Percentiles rank a stretch among this genome's conserved stretches.
These are phyloP conservation scores for Zymoseptoria tritici DNA, from an alignment of 2,329 filamentous ascomycete species.

Conservation along the genomic window DNA sequence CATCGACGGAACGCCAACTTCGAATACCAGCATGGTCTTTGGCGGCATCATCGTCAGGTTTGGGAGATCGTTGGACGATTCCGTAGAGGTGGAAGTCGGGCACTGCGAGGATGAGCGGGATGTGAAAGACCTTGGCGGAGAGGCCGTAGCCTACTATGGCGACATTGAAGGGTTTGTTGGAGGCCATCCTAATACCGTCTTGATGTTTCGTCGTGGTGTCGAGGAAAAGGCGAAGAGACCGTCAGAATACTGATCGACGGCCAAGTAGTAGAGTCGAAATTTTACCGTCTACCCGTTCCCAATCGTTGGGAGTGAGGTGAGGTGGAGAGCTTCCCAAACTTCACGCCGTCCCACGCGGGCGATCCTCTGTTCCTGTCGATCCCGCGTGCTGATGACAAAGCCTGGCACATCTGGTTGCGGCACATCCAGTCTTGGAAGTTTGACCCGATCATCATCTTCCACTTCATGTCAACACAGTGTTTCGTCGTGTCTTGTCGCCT, in stretches of 20 bases:
- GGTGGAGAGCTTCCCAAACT: not conserved
- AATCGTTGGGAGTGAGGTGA: not conserved
- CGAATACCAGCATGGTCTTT: constrained; percentile 59
- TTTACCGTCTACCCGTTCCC: not conserved
- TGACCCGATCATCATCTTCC: too few species aligned
- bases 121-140: constrained; percentile 74
- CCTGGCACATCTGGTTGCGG: not conserved
- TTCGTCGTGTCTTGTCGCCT: constrained; percentile 47
- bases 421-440: not conserved
- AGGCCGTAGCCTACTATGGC: constrained; percentile 55
- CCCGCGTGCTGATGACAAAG: not conserved
- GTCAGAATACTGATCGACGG: not conserved
- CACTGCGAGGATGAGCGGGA: constrained; percentile 64
- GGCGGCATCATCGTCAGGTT: constrained; percentile 56
- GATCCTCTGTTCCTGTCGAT: not conserved
- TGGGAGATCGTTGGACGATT: constrained; percentile 67
- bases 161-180: constrained; percentile 42
- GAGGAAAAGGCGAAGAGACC: not conserved
- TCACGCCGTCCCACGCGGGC: not conserved
- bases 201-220: not conserved
- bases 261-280: not conserved
- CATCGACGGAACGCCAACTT: constrained; percentile 55
- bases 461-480: constrained; percentile 43
- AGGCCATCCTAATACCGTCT: constrained; percentile 10
- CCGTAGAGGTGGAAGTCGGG: constrained; percentile 59